Evolutionary conservation across 352 stramenopile genomes (phyloP), one percentile per base, ranked within the genome.

Genomic region (Phytophthora meadii): DNA sequence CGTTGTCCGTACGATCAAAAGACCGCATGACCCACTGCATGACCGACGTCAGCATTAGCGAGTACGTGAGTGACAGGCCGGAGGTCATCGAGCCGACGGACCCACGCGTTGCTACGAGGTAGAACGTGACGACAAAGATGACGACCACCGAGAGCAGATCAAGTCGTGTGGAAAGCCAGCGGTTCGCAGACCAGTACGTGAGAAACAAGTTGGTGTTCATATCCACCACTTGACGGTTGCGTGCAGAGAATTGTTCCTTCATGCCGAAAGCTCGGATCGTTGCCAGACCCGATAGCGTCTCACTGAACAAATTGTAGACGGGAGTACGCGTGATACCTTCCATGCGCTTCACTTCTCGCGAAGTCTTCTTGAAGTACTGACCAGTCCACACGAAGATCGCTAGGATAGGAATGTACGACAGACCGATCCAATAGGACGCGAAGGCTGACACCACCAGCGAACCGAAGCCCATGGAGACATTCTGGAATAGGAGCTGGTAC

Each of bases 201-300:
- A 42, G 36, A 8, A 42, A 42, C 36, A 42, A 9, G 36, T 42
- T 42, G 12, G 36, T 42, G 36, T 42, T 42, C 12, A 12, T 42
- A n/a, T 42, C 36, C 36, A 42, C 36, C 36, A 42, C 36, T 42
- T 42, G 36, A 17, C 36, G 36, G 15, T 42, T 42, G 36, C 49
- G 12, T 15, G 10, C n/a, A 15, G 22, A 34, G 22, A 49, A 49
- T 2, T 49, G 36, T 1, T 56, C 7, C n/a, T 81, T 59, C 75
- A 81, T 81, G 11, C 56, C 44, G 63, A 81, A 93, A 8, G 86
- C 81, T 47, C 95, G 87, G n/a, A 99, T 98, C 11, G 89, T 98
- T 0, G 85, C 48, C 4, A 98, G 79, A 8, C 97, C 97, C 52
- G 84, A 87, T 5, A 99, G 68, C 10, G 82, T 97, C 77, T 99